Evolutionary conservation across 1,139 yeast species (phyloP), one percentile per base, ranked within the genome.

Genomic region (Magnusiomyces tetraspermus): DNA sequence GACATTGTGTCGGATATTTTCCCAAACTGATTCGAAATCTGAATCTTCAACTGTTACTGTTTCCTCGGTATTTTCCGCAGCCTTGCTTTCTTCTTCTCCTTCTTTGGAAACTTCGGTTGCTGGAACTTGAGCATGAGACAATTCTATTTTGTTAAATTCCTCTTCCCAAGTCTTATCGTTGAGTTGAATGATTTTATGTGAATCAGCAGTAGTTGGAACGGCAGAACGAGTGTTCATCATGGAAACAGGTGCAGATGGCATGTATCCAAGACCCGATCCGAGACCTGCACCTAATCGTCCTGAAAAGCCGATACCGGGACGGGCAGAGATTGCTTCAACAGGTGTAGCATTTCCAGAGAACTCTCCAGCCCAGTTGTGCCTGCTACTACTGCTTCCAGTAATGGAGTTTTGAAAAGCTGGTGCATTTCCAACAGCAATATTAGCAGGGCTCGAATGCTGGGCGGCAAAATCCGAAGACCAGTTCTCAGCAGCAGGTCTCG

Each of bases 61-160:
- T 8, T 28, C 11, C 11, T 56, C 63, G 13, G 54, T 8, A n/a
- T n/a, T n/a, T n/a, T n/a, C n/a, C 2, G 54, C 57, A 22, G 60
- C 60, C 53, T 59, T 55, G 45, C 56, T 55, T 28, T 55, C 62
- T 5, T n/a, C n/a, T n/a, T n/a, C n/a, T n/a, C n/a, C n/a, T n/a
- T n/a, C n/a, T n/a, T n/a, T n/a, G n/a, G n/a, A n/a, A n/a, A 48
- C 56, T 24, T 59, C 61, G 51, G 59, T 57, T 61, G 64, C 52
- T 58, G 59, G 49, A 62, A 59, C 51, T 60, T 68, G 73, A 61
- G 64, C 69, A 15, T 64, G 67, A 3, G 67, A 60, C 13, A 67
- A 68, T 67, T 89, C 97, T 50, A 88, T 75, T 62, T 82, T 83
- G 61, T 80, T 77, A 70, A 92, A 92, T 61, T 85, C 89, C 63